Conservation (phyloP, 176 grass and related monocot genomes). For the Bothriochloa decipiens region DNA sequence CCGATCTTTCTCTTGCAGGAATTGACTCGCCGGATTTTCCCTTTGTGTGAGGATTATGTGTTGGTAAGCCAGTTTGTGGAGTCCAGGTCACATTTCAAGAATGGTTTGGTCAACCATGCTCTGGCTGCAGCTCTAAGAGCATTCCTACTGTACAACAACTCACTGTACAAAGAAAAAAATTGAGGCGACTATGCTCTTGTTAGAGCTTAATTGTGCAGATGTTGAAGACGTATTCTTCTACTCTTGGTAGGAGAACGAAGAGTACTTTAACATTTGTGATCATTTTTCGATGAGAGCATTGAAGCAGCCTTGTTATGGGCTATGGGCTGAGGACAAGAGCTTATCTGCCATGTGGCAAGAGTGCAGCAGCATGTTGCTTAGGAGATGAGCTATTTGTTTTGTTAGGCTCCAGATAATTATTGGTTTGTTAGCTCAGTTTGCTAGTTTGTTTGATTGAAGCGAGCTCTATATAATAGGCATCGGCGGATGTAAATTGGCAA, state of each 20-base stretch:
- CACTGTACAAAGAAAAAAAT: background rate
- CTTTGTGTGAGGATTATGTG: slow-evolving; percentile 90
- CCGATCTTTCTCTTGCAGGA: slow-evolving; percentile 61
- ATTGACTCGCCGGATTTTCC: slow-evolving; percentile 78
- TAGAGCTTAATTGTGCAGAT: background rate
- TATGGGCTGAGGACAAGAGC: too few species aligned
- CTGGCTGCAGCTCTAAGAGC: slow-evolving; percentile 80
- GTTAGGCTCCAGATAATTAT: too few species aligned
- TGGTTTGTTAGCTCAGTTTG: too few species aligned
- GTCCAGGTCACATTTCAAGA: slow-evolving; percentile 78
- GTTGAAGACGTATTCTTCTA: slow-evolving; percentile 4
- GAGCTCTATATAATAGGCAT: too few species aligned
- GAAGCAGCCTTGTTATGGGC: background rate
- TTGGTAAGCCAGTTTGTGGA: slow-evolving; percentile 89
- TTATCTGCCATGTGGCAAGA: too few species aligned
- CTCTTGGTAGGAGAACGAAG: background rate
- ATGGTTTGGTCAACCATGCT: slow-evolving; percentile 92
- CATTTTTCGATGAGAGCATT: background rate
- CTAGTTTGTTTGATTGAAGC: too few species aligned
- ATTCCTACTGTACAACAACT: slow-evolving; percentile 73
- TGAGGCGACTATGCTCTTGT: background rate
- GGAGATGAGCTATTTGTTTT: too few species aligned
- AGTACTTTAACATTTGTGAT: background rate
- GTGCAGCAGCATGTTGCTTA: too few species aligned
- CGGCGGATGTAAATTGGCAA: too few species aligned